Percentiles rank a stretch among this genome's conserved stretches.
These are phyloP conservation scores for Sesbania bispinosa DNA, from an alignment of 306 rosid species.

Conservation along the genomic window DNA sequence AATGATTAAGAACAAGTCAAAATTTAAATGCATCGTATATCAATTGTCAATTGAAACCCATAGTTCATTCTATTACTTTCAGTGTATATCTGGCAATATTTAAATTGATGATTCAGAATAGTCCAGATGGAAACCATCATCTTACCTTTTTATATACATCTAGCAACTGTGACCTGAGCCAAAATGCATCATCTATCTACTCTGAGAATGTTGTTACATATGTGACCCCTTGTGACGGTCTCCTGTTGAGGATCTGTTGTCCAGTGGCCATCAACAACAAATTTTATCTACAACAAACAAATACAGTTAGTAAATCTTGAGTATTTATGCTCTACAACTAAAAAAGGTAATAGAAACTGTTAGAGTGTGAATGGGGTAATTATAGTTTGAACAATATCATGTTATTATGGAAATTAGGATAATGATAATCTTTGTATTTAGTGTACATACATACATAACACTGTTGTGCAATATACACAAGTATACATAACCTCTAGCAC, in stretches of 20 bases:
- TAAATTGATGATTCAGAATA: not conserved
- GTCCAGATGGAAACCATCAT: not conserved
- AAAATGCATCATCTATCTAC: slow-evolving; percentile 48
- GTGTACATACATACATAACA: no score
- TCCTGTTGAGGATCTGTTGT: slow-evolving; percentile 68
- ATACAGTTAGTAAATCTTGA: slow-evolving; percentile 3
- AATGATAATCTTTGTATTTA: no score
- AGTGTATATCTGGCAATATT: not conserved
- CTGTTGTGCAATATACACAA: no score
- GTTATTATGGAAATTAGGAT: no score
- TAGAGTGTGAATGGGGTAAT: no score
- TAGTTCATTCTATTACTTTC: not conserved
- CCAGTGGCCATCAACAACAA: slow-evolving; percentile 90
- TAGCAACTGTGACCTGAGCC: slow-evolving; percentile 18
- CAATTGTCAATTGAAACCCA: slow-evolving; percentile 8
- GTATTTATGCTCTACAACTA: not conserved
- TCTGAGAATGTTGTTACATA: slow-evolving; percentile 77
- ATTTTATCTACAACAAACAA: slow-evolving; percentile 67
- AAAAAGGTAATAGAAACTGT: not conserved
- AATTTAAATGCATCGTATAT: slow-evolving; percentile 7
- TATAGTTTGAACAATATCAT: no score
- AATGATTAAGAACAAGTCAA: not conserved
- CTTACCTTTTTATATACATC: slow-evolving; percentile 30
- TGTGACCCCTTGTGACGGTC: slow-evolving; percentile 50
- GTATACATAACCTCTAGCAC: no score